Conservation (phyloP, 805 yeast genomes). For the Starmerella vitae region DNA sequence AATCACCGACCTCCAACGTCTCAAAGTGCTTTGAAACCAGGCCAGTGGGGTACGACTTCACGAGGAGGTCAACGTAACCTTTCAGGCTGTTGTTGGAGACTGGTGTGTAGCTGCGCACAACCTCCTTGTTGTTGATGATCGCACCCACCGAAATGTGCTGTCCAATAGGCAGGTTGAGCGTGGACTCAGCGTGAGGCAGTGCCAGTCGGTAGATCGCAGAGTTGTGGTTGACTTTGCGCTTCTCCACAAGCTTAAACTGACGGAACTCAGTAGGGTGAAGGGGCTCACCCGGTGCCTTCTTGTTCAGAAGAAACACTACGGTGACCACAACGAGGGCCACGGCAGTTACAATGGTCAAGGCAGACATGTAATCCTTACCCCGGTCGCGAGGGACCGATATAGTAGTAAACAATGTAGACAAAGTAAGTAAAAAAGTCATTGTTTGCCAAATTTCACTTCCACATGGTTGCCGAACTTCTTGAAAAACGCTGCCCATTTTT, state of each 20-base stretch:
- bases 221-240: conserved; percentile 64
- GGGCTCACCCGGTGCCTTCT: conserved; percentile 1
- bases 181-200: conserved; percentile 58
- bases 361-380: too few species aligned
- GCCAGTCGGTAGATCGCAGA: conserved; percentile 70
- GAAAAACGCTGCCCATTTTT: too few species aligned
- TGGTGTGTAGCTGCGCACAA: conserved; percentile 82
- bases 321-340: neutral
- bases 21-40: conserved; percentile 66
- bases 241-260: conserved; percentile 66
- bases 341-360: too few species aligned
- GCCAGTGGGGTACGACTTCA: conserved; percentile 74
- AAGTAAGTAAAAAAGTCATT: too few species aligned
- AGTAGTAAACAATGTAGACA: too few species aligned
- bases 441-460: too few species aligned
- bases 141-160: conserved; percentile 82
- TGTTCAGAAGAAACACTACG: neutral
- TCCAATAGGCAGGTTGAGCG: conserved; percentile 83
- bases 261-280: conserved; percentile 14
- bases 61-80: conserved; percentile 74
- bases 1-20: conserved; percentile 62
- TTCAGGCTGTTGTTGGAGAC: conserved; percentile 53
- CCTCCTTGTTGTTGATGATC: conserved; percentile 60
- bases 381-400: too few species aligned
- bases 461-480: too few species aligned